phyloP scores from a whole-genome alignment of 2,329 filamentous ascomycete species.

The Alternaria rosae region DNA sequence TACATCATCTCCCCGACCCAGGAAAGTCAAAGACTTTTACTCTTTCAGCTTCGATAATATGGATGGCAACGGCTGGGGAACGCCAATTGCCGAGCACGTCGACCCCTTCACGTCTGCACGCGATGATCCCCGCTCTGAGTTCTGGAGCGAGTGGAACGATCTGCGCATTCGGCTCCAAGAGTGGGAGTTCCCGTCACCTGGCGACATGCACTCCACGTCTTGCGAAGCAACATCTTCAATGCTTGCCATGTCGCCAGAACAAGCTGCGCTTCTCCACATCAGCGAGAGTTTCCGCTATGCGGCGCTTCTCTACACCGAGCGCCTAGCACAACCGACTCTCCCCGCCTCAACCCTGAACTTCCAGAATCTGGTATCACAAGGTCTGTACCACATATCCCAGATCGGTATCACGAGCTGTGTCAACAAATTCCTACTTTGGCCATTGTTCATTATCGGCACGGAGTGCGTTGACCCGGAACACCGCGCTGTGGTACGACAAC shows the following conservation, averaged over 20 bases:
- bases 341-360: slow-evolving; percentile 79
- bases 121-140: slow-evolving; percentile 66
- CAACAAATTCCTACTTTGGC: slow-evolving; percentile 93
- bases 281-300: slow-evolving; percentile 91
- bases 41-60: slow-evolving; percentile 65
- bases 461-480: slow-evolving; percentile 86
- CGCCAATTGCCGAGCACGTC: slow-evolving; percentile 60
- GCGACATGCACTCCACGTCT: slow-evolving; percentile 34
- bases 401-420: slow-evolving; percentile 75
- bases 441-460: slow-evolving; percentile 86
- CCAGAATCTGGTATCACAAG: slow-evolving; percentile 81
- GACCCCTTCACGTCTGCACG: slow-evolving; percentile 52
- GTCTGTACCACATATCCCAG: slow-evolving; percentile 82
- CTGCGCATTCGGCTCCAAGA: slow-evolving; percentile 77
- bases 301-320: slow-evolving; percentile 87
- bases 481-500: slow-evolving; percentile 77
- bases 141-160: slow-evolving; percentile 88
- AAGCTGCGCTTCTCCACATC: slow-evolving; percentile 79
- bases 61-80: slow-evolving; percentile 72
- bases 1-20: slow-evolving; percentile 43
- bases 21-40: slow-evolving; percentile 58
- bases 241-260: slow-evolving; percentile 55
- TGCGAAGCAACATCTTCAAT: slow-evolving; percentile 35
- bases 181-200: slow-evolving; percentile 71
- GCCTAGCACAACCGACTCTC: slow-evolving; percentile 77